Percentiles rank a stretch among this genome's conserved stretches.
Evolutionary conservation across 306 rosid species (phyloP).

Genomic region (Cicer chorassanicum): DNA sequence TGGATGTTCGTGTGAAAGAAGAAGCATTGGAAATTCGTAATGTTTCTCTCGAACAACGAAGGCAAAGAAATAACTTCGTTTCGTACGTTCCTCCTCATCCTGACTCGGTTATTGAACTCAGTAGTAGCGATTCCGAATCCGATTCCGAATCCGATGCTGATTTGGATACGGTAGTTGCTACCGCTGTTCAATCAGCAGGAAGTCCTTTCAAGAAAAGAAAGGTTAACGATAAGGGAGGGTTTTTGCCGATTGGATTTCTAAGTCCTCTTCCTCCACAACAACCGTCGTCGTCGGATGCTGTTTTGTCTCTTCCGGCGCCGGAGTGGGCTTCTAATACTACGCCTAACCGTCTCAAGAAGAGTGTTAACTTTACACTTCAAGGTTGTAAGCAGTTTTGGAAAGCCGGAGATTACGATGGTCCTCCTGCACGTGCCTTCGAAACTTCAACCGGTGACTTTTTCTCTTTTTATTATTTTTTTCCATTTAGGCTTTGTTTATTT

Average conservation of each 20-base stretch:
- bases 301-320: conserved; percentile 39
- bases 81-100: conserved; percentile 26
- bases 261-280: conserved; percentile 41
- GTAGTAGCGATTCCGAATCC: conserved; percentile 41
- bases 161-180: conserved; percentile 46
- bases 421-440: conserved; percentile 48
- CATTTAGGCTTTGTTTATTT: background rate
- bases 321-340: conserved; percentile 26
- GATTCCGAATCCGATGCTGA: conserved; percentile 48
- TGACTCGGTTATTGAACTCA: conserved; percentile 59
- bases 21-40: conserved; percentile 22
- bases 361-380: background rate
- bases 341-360: background rate
- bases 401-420: conserved; percentile 89
- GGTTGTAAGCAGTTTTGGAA: conserved; percentile 87
- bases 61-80: conserved; percentile 15
- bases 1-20: conserved; percentile 56
- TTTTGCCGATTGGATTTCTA: conserved; percentile 64
- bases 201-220: conserved; percentile 51
- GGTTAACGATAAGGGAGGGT: conserved; percentile 46
- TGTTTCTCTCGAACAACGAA: background rate
- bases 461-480: background rate
- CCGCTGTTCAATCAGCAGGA: conserved; percentile 28
- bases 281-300: background rate
- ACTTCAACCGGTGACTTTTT: conserved; percentile 56